Evolutionary conservation across 2,329 filamentous ascomycete genomes (phyloP).

Genomic region (Penicillium sp.): DNA sequence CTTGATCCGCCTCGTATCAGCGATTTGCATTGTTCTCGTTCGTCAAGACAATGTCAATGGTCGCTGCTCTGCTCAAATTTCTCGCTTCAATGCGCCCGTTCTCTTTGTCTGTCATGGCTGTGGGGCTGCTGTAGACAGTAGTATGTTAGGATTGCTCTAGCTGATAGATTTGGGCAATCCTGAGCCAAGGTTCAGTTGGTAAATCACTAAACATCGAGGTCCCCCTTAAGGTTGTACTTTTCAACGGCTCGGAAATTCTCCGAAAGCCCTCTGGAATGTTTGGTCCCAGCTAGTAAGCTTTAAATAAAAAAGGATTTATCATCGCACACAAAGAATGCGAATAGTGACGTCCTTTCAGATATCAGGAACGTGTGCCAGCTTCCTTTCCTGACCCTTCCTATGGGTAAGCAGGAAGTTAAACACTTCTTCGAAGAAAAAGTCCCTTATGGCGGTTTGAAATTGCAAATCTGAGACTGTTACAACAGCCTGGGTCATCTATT

Average conservation of each 20-base stretch:
- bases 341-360: neutral
- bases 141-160: neutral
- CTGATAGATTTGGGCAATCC: too few species aligned
- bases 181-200: neutral
- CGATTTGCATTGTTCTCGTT: neutral
- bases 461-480: too few species aligned
- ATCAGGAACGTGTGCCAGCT: neutral
- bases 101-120: constrained; percentile 3
- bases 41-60: constrained; percentile 2
- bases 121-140: neutral
- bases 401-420: too few species aligned
- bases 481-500: too few species aligned
- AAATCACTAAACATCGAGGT: neutral
- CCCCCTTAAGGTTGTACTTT: neutral
- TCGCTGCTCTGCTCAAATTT: constrained; percentile 1
- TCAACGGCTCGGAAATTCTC: constrained; percentile 1
- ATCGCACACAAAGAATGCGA: constrained; percentile 13
- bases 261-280: neutral
- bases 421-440: too few species aligned
- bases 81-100: neutral
- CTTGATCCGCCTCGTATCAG: constrained; percentile 48
- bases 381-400: too few species aligned
- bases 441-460: too few species aligned
- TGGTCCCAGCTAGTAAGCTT: too few species aligned
- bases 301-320: constrained; percentile 1